Evolutionary conservation across 257 asterid genomes (phyloP).

Genomic region (Solanum etuberosum): DNA sequence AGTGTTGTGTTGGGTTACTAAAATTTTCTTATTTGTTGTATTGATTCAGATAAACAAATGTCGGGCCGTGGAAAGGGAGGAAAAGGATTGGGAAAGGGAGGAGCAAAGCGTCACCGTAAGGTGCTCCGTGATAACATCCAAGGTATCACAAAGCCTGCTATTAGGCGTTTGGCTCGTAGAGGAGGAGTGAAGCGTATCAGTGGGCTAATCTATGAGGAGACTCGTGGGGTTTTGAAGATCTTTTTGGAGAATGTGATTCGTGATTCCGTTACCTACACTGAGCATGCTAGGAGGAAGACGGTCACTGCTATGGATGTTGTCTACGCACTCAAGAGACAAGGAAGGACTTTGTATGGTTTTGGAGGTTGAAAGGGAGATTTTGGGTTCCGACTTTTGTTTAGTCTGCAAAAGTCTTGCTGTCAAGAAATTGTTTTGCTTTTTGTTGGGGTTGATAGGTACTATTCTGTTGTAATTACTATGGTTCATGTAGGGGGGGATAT

Average conservation of each 20-base stretch:
- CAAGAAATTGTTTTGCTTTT: slow-evolving; percentile 5
- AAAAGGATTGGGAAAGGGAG: background rate
- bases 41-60: background rate
- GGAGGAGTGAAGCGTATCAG: slow-evolving; percentile 1
- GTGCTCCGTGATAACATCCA: slow-evolving; percentile 3
- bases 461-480: background rate
- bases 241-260: slow-evolving; percentile 1
- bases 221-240: background rate
- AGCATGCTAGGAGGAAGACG: background rate
- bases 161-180: background rate
- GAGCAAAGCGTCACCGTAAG: slow-evolving; percentile 3
- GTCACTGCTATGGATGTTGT: slow-evolving; percentile 8
- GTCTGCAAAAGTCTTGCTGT: slow-evolving; percentile 16
- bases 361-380: background rate
- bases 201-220: background rate
- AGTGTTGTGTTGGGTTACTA: background rate
- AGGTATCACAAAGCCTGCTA: background rate
- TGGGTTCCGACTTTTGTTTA: background rate
- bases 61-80: slow-evolving; percentile 5
- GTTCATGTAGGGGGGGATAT: background rate
- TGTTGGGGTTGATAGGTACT: background rate
- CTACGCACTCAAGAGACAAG: background rate
- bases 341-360: background rate
- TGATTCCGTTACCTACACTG: background rate
- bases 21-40: background rate